Conservation (phyloP, 1,139 yeast genomes). For the Candida sanyaensis region DNA sequence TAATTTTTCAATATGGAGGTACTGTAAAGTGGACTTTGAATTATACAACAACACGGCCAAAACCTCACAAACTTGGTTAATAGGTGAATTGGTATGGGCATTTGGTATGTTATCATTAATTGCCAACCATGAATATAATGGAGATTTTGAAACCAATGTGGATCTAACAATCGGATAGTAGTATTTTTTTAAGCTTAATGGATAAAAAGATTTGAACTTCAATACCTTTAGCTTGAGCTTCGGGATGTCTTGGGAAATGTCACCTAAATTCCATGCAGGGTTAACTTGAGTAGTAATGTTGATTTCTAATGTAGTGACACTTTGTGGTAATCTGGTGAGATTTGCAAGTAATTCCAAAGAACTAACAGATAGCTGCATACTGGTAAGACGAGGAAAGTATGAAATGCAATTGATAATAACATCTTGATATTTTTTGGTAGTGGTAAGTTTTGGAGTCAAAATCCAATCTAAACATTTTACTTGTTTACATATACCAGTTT, state of each 20-base stretch:
- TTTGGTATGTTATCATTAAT: conserved; percentile 6
- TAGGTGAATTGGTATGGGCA: conserved; percentile 7
- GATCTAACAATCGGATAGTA: conserved; percentile 1
- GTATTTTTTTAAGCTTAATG: conserved; percentile 7
- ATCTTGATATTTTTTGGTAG: background rate
- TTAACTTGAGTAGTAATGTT: conserved; percentile 3
- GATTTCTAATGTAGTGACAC: conserved; percentile 2
- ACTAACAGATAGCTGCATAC: background rate
- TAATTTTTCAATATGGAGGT: conserved; percentile 4
- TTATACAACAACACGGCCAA: conserved; percentile 1
- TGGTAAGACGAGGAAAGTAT: background rate
- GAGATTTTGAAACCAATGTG: background rate
- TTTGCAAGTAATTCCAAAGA: conserved; percentile 2
- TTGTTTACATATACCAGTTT: background rate
- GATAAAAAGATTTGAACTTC: conserved; percentile 4
- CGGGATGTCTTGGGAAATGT: conserved; percentile 1
- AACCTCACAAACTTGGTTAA: conserved; percentile 2
- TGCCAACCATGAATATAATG: conserved; percentile 7
- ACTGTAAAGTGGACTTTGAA: conserved; percentile 1
- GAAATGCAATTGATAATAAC: background rate
- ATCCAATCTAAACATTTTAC: conserved; percentile 1
- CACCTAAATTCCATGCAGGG: background rate
- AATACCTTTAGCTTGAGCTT: conserved; percentile 2
- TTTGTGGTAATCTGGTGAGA: background rate
- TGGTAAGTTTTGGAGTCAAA: conserved; percentile 6